Evolutionary conservation across 495 filamentous ascomycete genomes (phyloP).

Genomic region (Cercophora sp.): DNA sequence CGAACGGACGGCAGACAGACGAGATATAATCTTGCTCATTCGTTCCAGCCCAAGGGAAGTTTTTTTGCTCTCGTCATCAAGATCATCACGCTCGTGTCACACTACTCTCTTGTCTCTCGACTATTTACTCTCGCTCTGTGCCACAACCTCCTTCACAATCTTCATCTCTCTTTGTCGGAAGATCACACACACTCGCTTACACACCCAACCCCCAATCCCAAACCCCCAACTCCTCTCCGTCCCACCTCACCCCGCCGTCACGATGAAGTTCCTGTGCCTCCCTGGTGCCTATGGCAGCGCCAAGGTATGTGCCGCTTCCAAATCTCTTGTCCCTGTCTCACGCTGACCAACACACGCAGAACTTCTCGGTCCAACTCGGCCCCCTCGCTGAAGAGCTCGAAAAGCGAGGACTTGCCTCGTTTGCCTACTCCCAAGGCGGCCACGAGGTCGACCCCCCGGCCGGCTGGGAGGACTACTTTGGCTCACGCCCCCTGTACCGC

Average conservation of each 20-base stretch:
- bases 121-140: background rate
- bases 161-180: background rate
- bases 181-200: background rate
- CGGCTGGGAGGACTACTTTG: slow-evolving; percentile 52
- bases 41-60: background rate
- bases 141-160: too few species aligned
- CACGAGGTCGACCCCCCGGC: slow-evolving; percentile 41
- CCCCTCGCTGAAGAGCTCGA: slow-evolving; percentile 46
- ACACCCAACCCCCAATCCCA: background rate
- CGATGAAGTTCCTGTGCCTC: slow-evolving; percentile 27
- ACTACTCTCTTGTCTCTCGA: too few species aligned
- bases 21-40: background rate
- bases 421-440: slow-evolving; percentile 46
- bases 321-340: background rate
- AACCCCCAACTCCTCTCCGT: too few species aligned
- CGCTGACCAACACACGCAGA: slow-evolving; percentile 26
- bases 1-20: background rate
- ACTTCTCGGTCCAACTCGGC: slow-evolving; percentile 51
- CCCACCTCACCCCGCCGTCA: too few species aligned
- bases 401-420: slow-evolving; percentile 38
- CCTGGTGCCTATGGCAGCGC: slow-evolving; percentile 42
- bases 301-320: slow-evolving; percentile 22
- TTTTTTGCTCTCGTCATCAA: background rate
- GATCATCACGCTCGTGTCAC: too few species aligned
- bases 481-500: slow-evolving; percentile 47